Evolutionary conservation across 352 stramenopile genomes (phyloP).

Genomic region (Pilasporangium apinafurcum): DNA sequence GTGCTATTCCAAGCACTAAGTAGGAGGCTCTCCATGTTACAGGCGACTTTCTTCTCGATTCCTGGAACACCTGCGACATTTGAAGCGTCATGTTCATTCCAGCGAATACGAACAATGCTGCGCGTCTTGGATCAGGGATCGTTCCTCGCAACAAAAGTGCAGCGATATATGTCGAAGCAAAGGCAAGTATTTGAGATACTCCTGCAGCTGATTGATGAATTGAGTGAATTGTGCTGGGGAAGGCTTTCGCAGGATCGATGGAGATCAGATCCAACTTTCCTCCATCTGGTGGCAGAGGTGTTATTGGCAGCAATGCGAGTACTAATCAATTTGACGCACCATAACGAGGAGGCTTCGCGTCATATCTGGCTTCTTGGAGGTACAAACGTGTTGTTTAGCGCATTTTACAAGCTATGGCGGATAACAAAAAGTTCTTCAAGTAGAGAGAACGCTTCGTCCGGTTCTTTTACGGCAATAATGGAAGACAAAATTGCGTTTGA

Average conservation of each 20-base stretch:
- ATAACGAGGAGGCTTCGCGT: conserved; percentile 38
- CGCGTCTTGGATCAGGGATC: conserved; percentile 64
- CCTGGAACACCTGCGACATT: conserved; percentile 3
- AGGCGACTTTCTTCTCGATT: background rate
- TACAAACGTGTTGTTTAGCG: conserved; percentile 29
- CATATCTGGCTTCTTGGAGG: conserved; percentile 31
- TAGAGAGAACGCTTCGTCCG: background rate
- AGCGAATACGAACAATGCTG: conserved; percentile 32
- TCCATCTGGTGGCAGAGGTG: conserved; percentile 29
- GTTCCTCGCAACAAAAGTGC: conserved; percentile 40
- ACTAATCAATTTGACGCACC: conserved; percentile 77
- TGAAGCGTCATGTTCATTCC: conserved; percentile 15
- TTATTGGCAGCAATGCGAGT: conserved; percentile 45
- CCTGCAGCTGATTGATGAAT: conserved; percentile 22
- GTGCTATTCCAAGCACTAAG: conserved; percentile 12
- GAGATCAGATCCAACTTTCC: conserved; percentile 14
- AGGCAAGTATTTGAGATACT: conserved; percentile 25
- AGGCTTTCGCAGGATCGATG: conserved; percentile 11
- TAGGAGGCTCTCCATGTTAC: conserved; percentile 4
- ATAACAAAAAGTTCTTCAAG: background rate
- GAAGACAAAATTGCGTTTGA: conserved; percentile 59
- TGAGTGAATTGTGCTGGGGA: conserved; percentile 34
- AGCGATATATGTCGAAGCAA: conserved; percentile 35
- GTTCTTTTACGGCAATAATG: background rate
- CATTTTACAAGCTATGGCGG: conserved; percentile 32